Base-by-base conservation (phyloP, 164 flowering plant species). In the Liriodendron chinense region DNA sequence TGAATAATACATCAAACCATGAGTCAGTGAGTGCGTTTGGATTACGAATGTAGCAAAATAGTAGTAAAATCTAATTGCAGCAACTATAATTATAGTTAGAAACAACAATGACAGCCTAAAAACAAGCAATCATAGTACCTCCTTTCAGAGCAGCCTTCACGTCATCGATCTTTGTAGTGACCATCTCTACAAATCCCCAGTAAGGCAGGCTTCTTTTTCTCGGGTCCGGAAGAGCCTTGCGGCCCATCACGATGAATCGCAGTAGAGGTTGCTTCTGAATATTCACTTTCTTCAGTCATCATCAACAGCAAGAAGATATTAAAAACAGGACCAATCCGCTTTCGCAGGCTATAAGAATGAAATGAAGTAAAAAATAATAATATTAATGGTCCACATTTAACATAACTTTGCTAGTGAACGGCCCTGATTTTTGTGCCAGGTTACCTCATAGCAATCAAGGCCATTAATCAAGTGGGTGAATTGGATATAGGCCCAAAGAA, bases 111-210 rank as follows among this genome's bases (percentile, higher is more conserved):
- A 57, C 62, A 4, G 62, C 7, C 43, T 34, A 34, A 34, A 6
- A n/a, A 13, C 50, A 61, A 21, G 26, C 20, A 1, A 7, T n/a
- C 43, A 4, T 48, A 25, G 3, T 71, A 88, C 92, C 91, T 84
- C 84, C 96, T 81, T 85, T 50, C 1, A 92, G 87, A 16, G 94
- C 92, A 25, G 47, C 28, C 74, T 89, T 90, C 1, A 89, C 73
- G 68, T 89, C 88, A 3, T 87, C 89, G 9, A 85, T 73, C 9
- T 78, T 75, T 0, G 92, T 89, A 24, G 97, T 90, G 50, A 94
- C 95, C 88, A 91, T 24, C 78, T 94, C 95, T 0, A 94, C 94
- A 70, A 84, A 92, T 12, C 97, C 98, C 95, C 94, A 94, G 66
- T 78, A 85, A 3, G 97, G 95, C 9, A 75, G 69, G 61, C 87